Evolutionary conservation across 192 early-diverging fungal genomes (phyloP).

Genomic region (Lunasporangiospora selenospora): DNA sequence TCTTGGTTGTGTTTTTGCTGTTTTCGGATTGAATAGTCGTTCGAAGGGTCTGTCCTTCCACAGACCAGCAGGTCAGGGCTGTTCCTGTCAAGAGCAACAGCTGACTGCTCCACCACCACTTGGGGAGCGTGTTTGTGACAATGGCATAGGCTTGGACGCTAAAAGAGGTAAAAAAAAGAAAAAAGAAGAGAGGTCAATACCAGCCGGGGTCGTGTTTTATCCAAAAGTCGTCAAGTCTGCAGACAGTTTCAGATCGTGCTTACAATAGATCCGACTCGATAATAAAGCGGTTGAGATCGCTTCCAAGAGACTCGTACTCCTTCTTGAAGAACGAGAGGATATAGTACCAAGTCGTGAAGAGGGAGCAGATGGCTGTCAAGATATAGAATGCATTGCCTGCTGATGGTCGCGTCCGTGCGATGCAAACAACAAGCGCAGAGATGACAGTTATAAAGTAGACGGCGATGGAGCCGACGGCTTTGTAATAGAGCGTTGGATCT

Average conservation of each 20-base stretch:
- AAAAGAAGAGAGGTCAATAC: not conserved
- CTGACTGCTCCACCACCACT: constrained; percentile 50
- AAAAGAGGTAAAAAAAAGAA: not conserved
- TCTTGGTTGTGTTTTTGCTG: not conserved
- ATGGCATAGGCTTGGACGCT: constrained; percentile 46
- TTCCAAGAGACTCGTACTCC: constrained; percentile 24
- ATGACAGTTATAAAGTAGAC: constrained; percentile 44
- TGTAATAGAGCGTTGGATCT: constrained; percentile 36
- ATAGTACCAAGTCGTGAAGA: constrained; percentile 45
- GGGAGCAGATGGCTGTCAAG: constrained; percentile 26
- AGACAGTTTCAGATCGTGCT: too few relatives aligned
- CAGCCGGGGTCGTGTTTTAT: too few relatives aligned
- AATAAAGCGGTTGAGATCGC: constrained; percentile 32
- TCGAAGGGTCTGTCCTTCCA: constrained; percentile 35
- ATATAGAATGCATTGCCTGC: constrained; percentile 38
- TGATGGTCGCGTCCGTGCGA: constrained; percentile 24
- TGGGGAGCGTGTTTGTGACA: constrained; percentile 41
- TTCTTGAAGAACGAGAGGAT: constrained; percentile 39
- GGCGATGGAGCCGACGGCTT: constrained; percentile 38
- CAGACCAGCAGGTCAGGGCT: constrained; percentile 42
- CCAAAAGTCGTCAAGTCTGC: too few relatives aligned
- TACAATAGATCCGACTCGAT: constrained; percentile 48
- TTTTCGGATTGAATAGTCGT: not conserved
- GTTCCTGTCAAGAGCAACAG: constrained; percentile 39
- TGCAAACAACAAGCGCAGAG: constrained; percentile 39